phyloP scores from a whole-genome alignment of 257 asterid species.

The Gynochthodes officinalis region DNA sequence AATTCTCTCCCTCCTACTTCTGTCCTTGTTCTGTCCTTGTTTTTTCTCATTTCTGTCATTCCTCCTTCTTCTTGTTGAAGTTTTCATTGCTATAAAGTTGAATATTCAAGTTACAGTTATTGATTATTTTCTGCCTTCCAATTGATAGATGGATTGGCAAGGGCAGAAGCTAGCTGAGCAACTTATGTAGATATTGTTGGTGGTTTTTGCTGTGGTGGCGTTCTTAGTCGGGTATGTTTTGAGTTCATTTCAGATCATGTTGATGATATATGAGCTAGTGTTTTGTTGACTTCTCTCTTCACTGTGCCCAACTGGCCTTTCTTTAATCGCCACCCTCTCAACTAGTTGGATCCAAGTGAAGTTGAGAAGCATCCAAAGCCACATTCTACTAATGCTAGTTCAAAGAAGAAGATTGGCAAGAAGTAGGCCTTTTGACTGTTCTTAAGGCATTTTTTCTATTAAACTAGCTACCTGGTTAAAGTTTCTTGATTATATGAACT shows the following conservation, averaged over 20 bases:
- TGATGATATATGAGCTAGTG: conserved; percentile 21
- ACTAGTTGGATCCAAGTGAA: conserved; percentile 31
- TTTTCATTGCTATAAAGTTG: too few relatives aligned
- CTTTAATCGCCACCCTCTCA: conserved; percentile 24
- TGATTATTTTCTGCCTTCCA: not conserved
- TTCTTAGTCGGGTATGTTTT: conserved; percentile 13
- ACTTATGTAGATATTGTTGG: conserved; percentile 25
- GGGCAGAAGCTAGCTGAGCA: conserved; percentile 31
- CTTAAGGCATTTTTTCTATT: not conserved
- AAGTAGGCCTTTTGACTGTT: conserved; percentile 14
- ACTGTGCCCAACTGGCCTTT: conserved; percentile 31
- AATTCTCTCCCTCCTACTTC: too few relatives aligned
- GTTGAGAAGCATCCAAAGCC: conserved; percentile 30
- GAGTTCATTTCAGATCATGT: conserved; percentile 25
- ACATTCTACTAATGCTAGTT: conserved; percentile 1
- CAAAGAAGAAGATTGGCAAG: conserved; percentile 27
- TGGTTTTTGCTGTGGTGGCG: conserved; percentile 16
- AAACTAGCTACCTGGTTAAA: not conserved
- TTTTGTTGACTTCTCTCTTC: conserved; percentile 24
- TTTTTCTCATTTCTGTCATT: too few relatives aligned
- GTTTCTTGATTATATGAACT: not conserved
- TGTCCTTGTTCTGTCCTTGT: too few relatives aligned
- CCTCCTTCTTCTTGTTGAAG: too few relatives aligned
- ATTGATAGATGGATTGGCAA: conserved; percentile 32
- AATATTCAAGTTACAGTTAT: too few relatives aligned